phyloP scores from a whole-genome alignment of 257 asterid species.

The Ilex asprella region DNA sequence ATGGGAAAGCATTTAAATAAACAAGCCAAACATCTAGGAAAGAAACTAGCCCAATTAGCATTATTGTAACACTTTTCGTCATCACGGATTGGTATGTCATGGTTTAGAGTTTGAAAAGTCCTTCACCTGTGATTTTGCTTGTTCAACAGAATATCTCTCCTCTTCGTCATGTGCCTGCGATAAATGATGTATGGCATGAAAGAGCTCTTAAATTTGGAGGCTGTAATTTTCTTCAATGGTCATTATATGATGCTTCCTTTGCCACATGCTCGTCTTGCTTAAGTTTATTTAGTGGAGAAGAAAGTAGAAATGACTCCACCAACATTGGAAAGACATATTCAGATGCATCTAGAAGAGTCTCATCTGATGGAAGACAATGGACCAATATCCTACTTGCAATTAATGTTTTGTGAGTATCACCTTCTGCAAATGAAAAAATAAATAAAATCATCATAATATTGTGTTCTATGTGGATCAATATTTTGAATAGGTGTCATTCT shows the following conservation, averaged over 20 bases:
- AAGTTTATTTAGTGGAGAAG: slow-evolving; percentile 50
- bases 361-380: slow-evolving; percentile 55
- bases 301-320: slow-evolving; percentile 29
- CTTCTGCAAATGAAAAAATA: not conserved
- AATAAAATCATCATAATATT: not conserved
- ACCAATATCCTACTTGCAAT: slow-evolving; percentile 61
- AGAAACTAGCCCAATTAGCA: too few relatives aligned
- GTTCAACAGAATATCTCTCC: slow-evolving; percentile 37
- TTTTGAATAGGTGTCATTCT: not conserved
- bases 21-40: too few relatives aligned
- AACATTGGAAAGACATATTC: slow-evolving; percentile 34
- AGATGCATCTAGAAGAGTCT: slow-evolving; percentile 32
- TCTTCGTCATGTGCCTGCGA: slow-evolving; percentile 39
- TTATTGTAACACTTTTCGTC: too few relatives aligned
- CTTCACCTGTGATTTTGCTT: slow-evolving; percentile 16
- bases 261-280: slow-evolving; percentile 34
- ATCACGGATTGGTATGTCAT: too few relatives aligned
- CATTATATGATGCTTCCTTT: slow-evolving; percentile 30
- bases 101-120: slow-evolving; percentile 1
- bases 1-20: too few relatives aligned
- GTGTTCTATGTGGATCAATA: too few relatives aligned
- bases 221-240: slow-evolving; percentile 37
- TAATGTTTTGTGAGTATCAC: slow-evolving; percentile 61
- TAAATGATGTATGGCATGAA: slow-evolving; percentile 42
- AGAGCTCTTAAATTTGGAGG: slow-evolving; percentile 42